A percentile compares a stretch with the other conserved stretches of the same genome.
phyloP scores from a whole-genome alignment of 1,284 basidiomycete genomes.

The Trichosporon ovoides region DNA sequence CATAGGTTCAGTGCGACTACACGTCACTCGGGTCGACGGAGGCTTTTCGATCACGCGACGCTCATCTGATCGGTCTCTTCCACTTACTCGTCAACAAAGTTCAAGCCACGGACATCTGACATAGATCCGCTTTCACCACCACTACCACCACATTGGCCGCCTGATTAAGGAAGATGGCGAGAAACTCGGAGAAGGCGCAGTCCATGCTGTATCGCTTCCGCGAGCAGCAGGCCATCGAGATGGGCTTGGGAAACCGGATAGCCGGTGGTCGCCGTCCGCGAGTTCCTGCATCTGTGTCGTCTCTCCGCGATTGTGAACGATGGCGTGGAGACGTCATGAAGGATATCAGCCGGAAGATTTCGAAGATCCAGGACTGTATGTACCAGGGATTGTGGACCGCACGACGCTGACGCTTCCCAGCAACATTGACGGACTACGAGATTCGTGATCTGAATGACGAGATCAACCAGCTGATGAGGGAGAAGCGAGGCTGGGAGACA shows the following conservation, averaged over 20 bases:
- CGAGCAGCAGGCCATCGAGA: conserved; percentile 90
- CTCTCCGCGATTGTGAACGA: conserved; percentile 83
- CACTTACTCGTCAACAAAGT: background rate
- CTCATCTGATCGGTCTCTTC: background rate
- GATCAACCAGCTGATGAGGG: conserved; percentile 91
- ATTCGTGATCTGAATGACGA: conserved; percentile 95
- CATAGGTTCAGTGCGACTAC: no score
- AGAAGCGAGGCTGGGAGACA: conserved; percentile 96
- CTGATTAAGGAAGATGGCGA: conserved; percentile 55
- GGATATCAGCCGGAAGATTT: conserved; percentile 92
- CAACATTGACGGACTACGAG: conserved; percentile 90
- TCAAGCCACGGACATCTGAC: background rate
- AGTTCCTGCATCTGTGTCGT: conserved; percentile 86
- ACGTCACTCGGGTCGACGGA: background rate
- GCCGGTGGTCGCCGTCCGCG: conserved; percentile 74
- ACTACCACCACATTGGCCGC: no score
- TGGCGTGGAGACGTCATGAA: conserved; percentile 93
- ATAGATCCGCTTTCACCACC: background rate
- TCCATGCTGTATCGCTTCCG: conserved; percentile 99
- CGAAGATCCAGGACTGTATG: conserved; percentile 93
- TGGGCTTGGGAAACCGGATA: conserved; percentile 68
- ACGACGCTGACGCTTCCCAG: conserved; percentile 49
- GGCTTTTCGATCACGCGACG: background rate
- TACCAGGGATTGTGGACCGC: conserved; percentile 21
- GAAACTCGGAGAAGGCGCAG: conserved; percentile 96